phyloP scores from a whole-genome alignment of 1,284 basidiomycete species.

The Veloporphyrellus conicus region DNA sequence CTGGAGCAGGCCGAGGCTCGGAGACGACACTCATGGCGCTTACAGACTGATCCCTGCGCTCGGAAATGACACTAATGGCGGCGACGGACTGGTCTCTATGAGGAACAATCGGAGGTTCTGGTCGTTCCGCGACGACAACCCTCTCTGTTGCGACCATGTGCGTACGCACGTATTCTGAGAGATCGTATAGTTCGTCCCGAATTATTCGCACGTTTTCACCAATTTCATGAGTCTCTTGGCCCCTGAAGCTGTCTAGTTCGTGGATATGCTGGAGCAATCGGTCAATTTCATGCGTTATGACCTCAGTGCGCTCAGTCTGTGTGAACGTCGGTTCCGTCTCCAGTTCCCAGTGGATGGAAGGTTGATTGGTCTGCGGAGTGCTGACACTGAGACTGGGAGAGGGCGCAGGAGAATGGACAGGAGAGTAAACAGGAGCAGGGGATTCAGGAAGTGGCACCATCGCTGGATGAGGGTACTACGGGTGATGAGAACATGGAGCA shows the following conservation, averaged over 20 bases:
- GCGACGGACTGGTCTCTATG: slow-evolving; percentile 43
- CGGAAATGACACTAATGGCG: slow-evolving; percentile 26
- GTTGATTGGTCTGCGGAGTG: slow-evolving; percentile 57
- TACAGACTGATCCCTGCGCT: slow-evolving; percentile 40
- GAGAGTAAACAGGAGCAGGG: slow-evolving; percentile 31
- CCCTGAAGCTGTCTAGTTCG: slow-evolving; percentile 53
- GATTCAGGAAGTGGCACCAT: slow-evolving; percentile 36
- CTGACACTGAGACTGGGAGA: slow-evolving; percentile 57
- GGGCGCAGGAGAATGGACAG: slow-evolving; percentile 28
- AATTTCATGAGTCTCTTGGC: slow-evolving; percentile 57
- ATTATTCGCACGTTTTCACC: slow-evolving; percentile 58
- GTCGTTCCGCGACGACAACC: slow-evolving; percentile 12
- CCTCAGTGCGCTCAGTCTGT: slow-evolving; percentile 35
- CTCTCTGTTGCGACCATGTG: slow-evolving; percentile 23
- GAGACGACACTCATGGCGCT: slow-evolving; percentile 31
- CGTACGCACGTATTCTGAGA: slow-evolving; percentile 44
- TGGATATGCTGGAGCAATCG: slow-evolving; percentile 62
- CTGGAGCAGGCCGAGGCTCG: slow-evolving; percentile 25
- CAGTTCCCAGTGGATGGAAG: slow-evolving; percentile 55
- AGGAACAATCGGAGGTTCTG: slow-evolving; percentile 28
- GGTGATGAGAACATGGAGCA: slow-evolving; percentile 2
- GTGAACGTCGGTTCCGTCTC: slow-evolving; percentile 42
- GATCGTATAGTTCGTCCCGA: slow-evolving; percentile 55
- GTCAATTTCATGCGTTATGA: slow-evolving; percentile 62
- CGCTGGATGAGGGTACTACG: slow-evolving; percentile 28